Evolutionary conservation across 768 basidiomycete species (phyloP), one percentile per base, ranked within the genome.

Genomic region (Boletus coccyginus): DNA sequence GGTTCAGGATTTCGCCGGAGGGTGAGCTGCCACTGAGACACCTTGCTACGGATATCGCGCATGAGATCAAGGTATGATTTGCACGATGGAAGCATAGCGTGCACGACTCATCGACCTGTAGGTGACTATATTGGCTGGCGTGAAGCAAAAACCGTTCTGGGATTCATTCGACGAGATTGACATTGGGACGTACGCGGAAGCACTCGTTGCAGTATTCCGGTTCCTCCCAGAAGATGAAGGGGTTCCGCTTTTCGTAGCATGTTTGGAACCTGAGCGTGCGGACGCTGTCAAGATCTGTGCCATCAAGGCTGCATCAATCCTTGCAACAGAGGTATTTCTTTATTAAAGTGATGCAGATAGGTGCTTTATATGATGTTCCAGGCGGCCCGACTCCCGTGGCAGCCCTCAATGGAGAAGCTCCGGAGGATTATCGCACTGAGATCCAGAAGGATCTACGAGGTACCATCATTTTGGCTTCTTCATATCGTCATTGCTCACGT

Each of bases 281-380:
- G 89, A 92, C 27, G 87, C 87, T 2, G 83, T 91, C 61, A 94
- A 94, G 75, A 82, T 87, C 12, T 83, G 83, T 55, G 92, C 81
- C 3, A 77, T 94, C 52, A 84, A 87, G 58, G 90, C 92, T 3
- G 85, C 81, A 61, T 70, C 90, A 40, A 88, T 84, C 0, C 67
- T 93, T 33, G 74, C 80, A 8, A 77, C 83, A 50, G 91, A 94
- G 76, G 88, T 85, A 64, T 54, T 73, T 62, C 9, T 49, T 27
- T 21, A 27, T 55, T 46, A 32, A 45, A n/a, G 29, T 14, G 7
- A 39, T 48, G 35, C 32, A 42, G 24, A 53, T 44, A 27, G 36
- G 13, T 29, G 29, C 36, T 58, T 62, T 13, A 72, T 48, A 40
- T 52, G 10, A 32, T 40, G n/a, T 32, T 54, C 44, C 55, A 87